phyloP scores from a whole-genome alignment of 2,329 filamentous ascomycete genomes.

The Aspergillus sp. region DNA sequence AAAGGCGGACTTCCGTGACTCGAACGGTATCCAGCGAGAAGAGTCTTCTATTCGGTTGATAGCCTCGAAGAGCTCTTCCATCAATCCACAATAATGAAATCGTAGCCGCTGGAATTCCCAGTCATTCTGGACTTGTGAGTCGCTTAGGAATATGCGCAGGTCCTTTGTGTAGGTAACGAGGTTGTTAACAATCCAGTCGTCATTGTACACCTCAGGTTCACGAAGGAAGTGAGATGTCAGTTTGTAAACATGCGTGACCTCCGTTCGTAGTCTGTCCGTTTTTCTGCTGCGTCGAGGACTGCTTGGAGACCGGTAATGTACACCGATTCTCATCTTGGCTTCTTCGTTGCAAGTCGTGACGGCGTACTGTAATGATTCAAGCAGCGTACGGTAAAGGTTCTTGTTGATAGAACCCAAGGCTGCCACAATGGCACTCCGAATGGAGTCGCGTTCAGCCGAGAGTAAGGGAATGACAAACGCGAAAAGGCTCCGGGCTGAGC shows the following conservation, averaged over 20 bases:
- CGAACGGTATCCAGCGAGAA: slow-evolving; percentile 93
- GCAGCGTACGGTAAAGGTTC: slow-evolving; percentile 81
- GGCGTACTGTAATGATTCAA: slow-evolving; percentile 83
- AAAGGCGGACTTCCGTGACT: slow-evolving; percentile 90
- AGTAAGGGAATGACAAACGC: slow-evolving; percentile 84
- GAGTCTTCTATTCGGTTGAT: slow-evolving; percentile 80
- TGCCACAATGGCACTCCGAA: slow-evolving; percentile 82
- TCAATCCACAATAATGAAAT: slow-evolving; percentile 86
- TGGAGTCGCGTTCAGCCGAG: slow-evolving; percentile 68
- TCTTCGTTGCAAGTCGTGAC: slow-evolving; percentile 83
- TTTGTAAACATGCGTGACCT: slow-evolving; percentile 94
- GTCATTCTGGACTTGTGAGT: slow-evolving; percentile 88
- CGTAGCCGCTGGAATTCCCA: slow-evolving; percentile 89
- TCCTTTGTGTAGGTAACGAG: slow-evolving; percentile 86
- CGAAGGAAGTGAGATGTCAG: slow-evolving; percentile 85
- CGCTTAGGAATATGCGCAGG: slow-evolving; percentile 87
- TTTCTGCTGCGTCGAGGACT: slow-evolving; percentile 73
- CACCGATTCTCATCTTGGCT: slow-evolving; percentile 67
- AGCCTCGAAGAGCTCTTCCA: slow-evolving; percentile 88
- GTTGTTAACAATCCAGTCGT: slow-evolving; percentile 86
- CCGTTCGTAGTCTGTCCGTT: slow-evolving; percentile 81
- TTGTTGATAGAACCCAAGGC: slow-evolving; percentile 93
- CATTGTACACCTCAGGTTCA: slow-evolving; percentile 67
- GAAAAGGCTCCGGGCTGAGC: slow-evolving; percentile 82
- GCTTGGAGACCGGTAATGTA: slow-evolving; percentile 76